Evolutionary conservation across 2,329 filamentous ascomycete genomes (phyloP).

Genomic region (Colletotrichum liriopes): DNA sequence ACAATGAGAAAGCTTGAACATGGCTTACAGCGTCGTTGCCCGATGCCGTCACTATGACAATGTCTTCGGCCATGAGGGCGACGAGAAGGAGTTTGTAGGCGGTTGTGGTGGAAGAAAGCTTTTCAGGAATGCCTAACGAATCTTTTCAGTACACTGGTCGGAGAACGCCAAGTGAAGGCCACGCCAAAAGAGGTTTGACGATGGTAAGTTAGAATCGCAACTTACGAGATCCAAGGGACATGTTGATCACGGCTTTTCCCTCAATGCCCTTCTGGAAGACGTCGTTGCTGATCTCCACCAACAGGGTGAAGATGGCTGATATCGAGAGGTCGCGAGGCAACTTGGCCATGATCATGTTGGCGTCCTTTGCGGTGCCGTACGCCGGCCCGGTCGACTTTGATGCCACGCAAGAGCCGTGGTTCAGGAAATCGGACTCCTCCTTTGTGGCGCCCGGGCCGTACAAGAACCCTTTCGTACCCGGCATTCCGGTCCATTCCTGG

Average conservation of each 20-base stretch:
- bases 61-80: constrained; percentile 23
- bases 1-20: too few relatives aligned
- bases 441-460: background rate
- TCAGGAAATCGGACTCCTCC: background rate
- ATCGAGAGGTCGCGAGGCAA: background rate
- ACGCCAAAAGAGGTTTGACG: background rate
- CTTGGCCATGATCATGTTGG: constrained; percentile 23
- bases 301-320: background rate
- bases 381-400: constrained; percentile 22
- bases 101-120: background rate
- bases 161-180: background rate
- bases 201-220: fast-evolving
- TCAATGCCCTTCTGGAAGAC: background rate
- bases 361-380: constrained; percentile 29
- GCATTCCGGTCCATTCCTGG: constrained; percentile 24
- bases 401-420: constrained; percentile 29
- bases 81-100: constrained; percentile 18
- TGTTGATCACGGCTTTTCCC: constrained; percentile 23
- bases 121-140: background rate
- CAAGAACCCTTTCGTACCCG: constrained; percentile 5
- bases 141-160: background rate
- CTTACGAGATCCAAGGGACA: constrained; percentile 9
- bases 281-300: constrained; percentile 18
- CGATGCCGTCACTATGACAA: constrained; percentile 20
- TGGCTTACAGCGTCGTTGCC: constrained; percentile 21